These are phyloP conservation scores for Cryomyces minteri DNA, from an alignment of 495 filamentous ascomycete species.

Conservation along the genomic window DNA sequence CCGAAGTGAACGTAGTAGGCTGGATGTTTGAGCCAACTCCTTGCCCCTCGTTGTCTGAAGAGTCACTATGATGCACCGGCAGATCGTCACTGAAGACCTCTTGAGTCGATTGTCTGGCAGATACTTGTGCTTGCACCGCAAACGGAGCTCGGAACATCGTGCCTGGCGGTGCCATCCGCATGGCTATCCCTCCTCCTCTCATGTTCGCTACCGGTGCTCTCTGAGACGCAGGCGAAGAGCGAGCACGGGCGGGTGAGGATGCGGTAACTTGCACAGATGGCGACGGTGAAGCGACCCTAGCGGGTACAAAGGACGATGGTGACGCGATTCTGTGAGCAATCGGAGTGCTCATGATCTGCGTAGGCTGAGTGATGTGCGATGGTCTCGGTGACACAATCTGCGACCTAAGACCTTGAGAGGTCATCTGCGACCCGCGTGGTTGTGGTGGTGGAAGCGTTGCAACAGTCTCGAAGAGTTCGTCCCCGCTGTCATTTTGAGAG, in stretches of 20 bases:
- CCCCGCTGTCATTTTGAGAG: slow-evolving; percentile 32
- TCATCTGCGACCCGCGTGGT: too few species aligned
- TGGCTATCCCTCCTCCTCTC: slow-evolving; percentile 23
- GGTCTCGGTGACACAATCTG: slow-evolving; percentile 1
- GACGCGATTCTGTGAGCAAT: not conserved
- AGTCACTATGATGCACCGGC: slow-evolving; percentile 8
- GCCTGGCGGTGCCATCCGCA: slow-evolving; percentile 57
- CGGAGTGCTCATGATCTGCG: slow-evolving; percentile 3
- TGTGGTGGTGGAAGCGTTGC: slow-evolving; percentile 35
- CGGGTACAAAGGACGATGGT: slow-evolving; percentile 20
- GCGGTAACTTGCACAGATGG: slow-evolving; percentile 30
- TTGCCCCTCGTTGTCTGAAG: slow-evolving; percentile 10
- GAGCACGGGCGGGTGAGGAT: slow-evolving; percentile 27
- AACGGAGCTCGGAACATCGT: slow-evolving; percentile 45
- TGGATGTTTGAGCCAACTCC: slow-evolving; percentile 15
- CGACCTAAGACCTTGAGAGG: not conserved
- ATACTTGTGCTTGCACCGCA: slow-evolving; percentile 12
- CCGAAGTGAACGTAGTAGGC: slow-evolving; percentile 13
- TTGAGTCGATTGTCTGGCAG: slow-evolving; percentile 3
- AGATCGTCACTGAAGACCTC: slow-evolving; percentile 10
- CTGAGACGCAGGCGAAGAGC: slow-evolving; percentile 2
- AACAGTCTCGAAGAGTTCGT: slow-evolving; percentile 38
- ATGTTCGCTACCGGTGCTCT: not conserved
- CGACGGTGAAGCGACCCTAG: slow-evolving; percentile 64
- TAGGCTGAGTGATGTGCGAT: slow-evolving; percentile 10